Conservation (phyloP, 2,329 filamentous ascomycete genomes). For the Scopulariopsis brevicaulis region DNA sequence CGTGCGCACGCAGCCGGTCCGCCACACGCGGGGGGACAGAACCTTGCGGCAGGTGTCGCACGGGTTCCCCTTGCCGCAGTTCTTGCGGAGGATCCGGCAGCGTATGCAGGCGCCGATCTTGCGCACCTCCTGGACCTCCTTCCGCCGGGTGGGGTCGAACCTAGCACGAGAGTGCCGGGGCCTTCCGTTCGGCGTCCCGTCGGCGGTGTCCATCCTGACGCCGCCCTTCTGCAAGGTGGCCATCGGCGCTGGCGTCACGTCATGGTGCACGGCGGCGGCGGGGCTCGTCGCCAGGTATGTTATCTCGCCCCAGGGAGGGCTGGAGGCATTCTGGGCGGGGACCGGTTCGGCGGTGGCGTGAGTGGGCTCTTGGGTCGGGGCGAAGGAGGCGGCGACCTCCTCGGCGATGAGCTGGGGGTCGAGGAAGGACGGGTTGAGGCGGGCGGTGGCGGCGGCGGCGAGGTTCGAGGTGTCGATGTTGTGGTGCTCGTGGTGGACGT, state of each 20-base stretch:
- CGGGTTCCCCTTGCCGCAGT: constrained; percentile 51
- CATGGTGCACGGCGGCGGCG: constrained; percentile 2
- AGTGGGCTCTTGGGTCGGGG: constrained; percentile 14
- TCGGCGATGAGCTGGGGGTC: constrained; percentile 33
- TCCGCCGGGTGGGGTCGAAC: constrained; percentile 46
- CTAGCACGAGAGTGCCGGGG: constrained; percentile 42
- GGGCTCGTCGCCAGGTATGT: constrained; percentile 29
- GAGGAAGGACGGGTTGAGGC: constrained; percentile 40
- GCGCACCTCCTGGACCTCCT: constrained; percentile 53
- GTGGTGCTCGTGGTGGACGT: background rate
- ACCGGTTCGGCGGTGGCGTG: constrained; percentile 12
- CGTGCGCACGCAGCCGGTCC: constrained; percentile 49
- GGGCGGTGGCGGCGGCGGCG: constrained; percentile 43
- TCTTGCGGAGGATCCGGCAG: constrained; percentile 55
- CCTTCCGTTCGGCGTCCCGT: constrained; percentile 30
- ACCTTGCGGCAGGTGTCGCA: constrained; percentile 55
- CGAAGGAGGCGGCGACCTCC: constrained; percentile 15
- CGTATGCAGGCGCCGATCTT: constrained; percentile 55
- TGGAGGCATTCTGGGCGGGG: constrained; percentile 8
- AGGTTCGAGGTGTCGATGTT: constrained; percentile 33
- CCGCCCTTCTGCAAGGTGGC: constrained; percentile 29
- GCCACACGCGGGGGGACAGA: constrained; percentile 53
- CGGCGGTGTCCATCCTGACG: constrained; percentile 38
- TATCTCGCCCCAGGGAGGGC: constrained; percentile 42
- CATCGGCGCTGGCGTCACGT: constrained; percentile 12